A percentile compares a stretch with the other conserved stretches of the same genome.
Evolutionary conservation across 2,329 filamentous ascomycete genomes (phyloP).

Genomic region (Epichloe typhina): DNA sequence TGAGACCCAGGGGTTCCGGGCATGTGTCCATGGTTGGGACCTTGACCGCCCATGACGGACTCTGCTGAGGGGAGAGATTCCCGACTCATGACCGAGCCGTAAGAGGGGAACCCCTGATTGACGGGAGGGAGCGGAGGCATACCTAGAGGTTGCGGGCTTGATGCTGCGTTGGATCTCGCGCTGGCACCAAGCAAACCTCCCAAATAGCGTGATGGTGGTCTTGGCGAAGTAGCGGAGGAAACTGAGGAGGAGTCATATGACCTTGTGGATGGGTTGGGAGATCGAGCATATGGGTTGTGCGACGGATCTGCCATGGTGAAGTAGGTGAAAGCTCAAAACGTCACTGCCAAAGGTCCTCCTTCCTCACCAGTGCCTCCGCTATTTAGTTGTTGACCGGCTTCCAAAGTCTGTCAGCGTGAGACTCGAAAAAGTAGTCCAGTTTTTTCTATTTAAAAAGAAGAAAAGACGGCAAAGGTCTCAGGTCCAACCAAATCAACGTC

Average conservation of each 20-base stretch:
- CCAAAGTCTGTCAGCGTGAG: neutral
- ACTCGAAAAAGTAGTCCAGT: neutral
- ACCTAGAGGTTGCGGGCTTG: conserved; percentile 39
- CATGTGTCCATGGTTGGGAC: conserved; percentile 21
- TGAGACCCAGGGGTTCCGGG: conserved; percentile 35
- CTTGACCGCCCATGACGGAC: conserved; percentile 42
- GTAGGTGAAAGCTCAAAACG: neutral
- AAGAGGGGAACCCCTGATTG: conserved; percentile 37
- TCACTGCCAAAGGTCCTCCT: neutral
- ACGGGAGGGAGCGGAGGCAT: conserved; percentile 37
- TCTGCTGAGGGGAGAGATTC: conserved; percentile 47
- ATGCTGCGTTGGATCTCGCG: conserved; percentile 33
- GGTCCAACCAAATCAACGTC: neutral
- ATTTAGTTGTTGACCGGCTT: neutral
- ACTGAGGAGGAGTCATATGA: conserved; percentile 53
- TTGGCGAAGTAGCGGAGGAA: conserved; percentile 48
- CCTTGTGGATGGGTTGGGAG: conserved; percentile 46
- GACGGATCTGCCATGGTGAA: conserved; percentile 37
- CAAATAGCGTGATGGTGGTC: conserved; percentile 38
- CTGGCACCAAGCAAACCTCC: conserved; percentile 38
- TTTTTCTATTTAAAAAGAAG: neutral
- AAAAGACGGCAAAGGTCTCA: neutral
- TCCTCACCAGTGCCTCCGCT: neutral
- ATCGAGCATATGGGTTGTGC: conserved; percentile 46
- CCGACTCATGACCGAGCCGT: conserved; percentile 40